Conservation (phyloP, 768 basidiomycete species). For the Tylopilus plumbeoviolaceoides region DNA sequence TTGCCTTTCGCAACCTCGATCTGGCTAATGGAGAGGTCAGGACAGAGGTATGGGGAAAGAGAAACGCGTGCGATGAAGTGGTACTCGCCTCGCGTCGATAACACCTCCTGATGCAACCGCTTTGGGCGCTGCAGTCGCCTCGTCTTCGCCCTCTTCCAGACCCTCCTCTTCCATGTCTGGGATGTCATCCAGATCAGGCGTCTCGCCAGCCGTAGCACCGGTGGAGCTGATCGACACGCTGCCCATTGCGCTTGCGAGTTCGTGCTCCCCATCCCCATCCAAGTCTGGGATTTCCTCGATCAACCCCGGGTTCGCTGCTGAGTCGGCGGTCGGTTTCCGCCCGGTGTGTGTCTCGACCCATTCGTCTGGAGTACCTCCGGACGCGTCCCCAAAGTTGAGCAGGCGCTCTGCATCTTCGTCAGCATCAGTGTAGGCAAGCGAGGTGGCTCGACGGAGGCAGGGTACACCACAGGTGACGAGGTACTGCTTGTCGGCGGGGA, state of each 20-base stretch:
- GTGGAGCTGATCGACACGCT: constrained; percentile 41
- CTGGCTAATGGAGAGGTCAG: constrained; percentile 38
- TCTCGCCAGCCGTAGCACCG: constrained; percentile 43
- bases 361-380: constrained; percentile 65
- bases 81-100: constrained; percentile 48
- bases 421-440: constrained; percentile 89
- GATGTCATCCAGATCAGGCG: constrained; percentile 95
- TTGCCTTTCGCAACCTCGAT: constrained; percentile 72
- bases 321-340: constrained; percentile 50
- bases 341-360: constrained; percentile 99
- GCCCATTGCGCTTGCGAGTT: constrained; percentile 41
- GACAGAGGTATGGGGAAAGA: not conserved
- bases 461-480: constrained; percentile 95
- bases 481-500: constrained; percentile 96
- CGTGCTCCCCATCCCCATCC: constrained; percentile 64
- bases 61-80: not conserved
- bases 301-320: constrained; percentile 52
- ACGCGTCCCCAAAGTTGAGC: constrained; percentile 72
- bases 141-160: constrained; percentile 83
- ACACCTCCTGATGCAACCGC: constrained; percentile 30
- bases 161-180: constrained; percentile 99
- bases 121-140: constrained; percentile 71
- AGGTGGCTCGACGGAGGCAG: constrained; percentile 88
- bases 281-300: constrained; percentile 89
- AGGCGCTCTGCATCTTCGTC: constrained; percentile 96